A percentile compares a stretch with the other conserved stretches of the same genome.
These are phyloP conservation scores for Gymnopilus dilepis DNA, from an alignment of 768 basidiomycete species.

Conservation along the genomic window DNA sequence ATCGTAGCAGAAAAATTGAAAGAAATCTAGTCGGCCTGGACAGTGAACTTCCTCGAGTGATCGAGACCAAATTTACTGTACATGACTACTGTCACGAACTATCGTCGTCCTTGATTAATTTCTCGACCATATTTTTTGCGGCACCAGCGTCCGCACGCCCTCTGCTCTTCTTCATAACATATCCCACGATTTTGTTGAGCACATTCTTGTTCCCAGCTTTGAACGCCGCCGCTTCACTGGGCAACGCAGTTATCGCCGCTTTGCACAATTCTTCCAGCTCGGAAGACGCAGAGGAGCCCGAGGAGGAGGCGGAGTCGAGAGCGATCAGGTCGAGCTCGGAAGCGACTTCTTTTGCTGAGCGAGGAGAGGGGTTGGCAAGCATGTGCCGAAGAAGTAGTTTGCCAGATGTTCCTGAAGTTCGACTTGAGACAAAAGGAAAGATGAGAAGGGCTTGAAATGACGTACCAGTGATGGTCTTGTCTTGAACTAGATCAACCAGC, in stretches of 20 bases:
- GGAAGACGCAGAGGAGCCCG: conserved; percentile 15
- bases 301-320: conserved; percentile 29
- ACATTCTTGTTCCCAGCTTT: conserved; percentile 76
- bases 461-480: conserved; percentile 71
- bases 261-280: conserved; percentile 61
- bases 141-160: conserved; percentile 80
- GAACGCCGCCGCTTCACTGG: conserved; percentile 68
- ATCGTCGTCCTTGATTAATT: conserved; percentile 38
- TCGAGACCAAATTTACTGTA: too few species aligned
- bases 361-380: conserved; percentile 50
- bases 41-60: too few species aligned
- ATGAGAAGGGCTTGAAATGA: not conserved
- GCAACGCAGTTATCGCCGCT: conserved; percentile 67
- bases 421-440: not conserved
- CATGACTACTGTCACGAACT: too few species aligned
- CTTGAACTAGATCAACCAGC: conserved; percentile 77
- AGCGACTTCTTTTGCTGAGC: conserved; percentile 49
- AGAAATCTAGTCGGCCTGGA: too few species aligned
- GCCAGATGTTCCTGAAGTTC: conserved; percentile 69
- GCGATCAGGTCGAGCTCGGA: conserved; percentile 53
- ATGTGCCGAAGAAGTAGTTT: conserved; percentile 78
- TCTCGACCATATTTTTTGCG: conserved; percentile 55
- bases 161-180: conserved; percentile 81
- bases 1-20: not conserved
- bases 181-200: conserved; percentile 80